Conservation (phyloP, 805 yeast species). For the Wickerhamomyces alni region DNA sequence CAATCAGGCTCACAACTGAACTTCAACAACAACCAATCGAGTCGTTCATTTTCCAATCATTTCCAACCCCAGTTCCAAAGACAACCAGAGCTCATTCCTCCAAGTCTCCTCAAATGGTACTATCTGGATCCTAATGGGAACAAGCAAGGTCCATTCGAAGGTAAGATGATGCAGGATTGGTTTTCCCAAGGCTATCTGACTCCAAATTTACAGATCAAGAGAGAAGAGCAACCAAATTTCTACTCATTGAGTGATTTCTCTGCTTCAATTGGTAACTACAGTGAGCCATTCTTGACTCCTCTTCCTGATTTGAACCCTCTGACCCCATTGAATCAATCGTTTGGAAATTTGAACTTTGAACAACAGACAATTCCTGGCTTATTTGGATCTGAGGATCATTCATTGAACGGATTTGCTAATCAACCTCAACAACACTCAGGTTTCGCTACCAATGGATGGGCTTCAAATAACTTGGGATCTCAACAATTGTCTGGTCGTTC, state of each 20-base stretch:
- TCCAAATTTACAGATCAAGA: slow-evolving; percentile 47
- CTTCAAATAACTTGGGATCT: slow-evolving; percentile 5
- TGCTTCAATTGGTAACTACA: slow-evolving; percentile 38
- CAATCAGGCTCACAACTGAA: slow-evolving; percentile 7
- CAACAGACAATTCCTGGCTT: slow-evolving; percentile 1
- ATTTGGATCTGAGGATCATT: neutral
- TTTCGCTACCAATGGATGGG: neutral
- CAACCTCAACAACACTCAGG: slow-evolving; percentile 4
- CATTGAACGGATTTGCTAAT: neutral
- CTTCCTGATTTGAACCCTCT: slow-evolving; percentile 26
- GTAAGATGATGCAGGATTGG: slow-evolving; percentile 77
- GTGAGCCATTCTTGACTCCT: slow-evolving; percentile 59
- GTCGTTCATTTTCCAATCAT: slow-evolving; percentile 1
- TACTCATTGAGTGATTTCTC: slow-evolving; percentile 49
- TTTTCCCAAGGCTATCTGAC: slow-evolving; percentile 52
- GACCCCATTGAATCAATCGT: neutral
- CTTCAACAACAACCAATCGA: neutral
- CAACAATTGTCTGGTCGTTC: slow-evolving; percentile 16
- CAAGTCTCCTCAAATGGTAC: slow-evolving; percentile 53
- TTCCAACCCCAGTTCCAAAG: slow-evolving; percentile 5
- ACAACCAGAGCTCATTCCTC: slow-evolving; percentile 23
- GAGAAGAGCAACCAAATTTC: slow-evolving; percentile 48
- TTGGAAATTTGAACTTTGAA: slow-evolving; percentile 1
- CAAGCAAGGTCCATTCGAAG: slow-evolving; percentile 80
- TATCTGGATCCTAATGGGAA: slow-evolving; percentile 66